phyloP scores from a whole-genome alignment of 257 asterid genomes.

The Anisodus acutangulus region DNA sequence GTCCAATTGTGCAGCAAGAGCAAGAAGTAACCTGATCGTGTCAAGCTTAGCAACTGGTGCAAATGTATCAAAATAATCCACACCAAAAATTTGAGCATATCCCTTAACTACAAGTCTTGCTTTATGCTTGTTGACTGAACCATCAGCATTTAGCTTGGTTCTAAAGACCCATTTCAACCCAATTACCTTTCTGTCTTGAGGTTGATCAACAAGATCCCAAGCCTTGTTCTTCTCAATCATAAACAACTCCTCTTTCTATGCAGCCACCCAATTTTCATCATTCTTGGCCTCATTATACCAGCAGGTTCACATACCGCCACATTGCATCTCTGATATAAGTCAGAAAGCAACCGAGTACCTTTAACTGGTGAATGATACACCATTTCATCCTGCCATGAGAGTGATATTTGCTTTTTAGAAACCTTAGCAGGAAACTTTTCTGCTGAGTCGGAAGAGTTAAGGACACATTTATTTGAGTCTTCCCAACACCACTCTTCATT shows the following conservation, averaged over 20 bases:
- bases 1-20: not conserved
- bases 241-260: no score
- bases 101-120: constrained; percentile 20
- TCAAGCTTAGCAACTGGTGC: no score
- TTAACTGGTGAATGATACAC: not conserved
- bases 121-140: constrained; percentile 29
- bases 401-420: not conserved
- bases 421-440: no score
- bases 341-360: constrained; percentile 1
- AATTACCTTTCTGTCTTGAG: not conserved
- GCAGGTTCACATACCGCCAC: constrained; percentile 18
- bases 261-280: not conserved
- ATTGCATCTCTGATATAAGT: not conserved
- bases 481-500: no score
- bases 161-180: constrained; percentile 27
- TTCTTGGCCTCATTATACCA: no score
- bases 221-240: no score
- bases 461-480: no score
- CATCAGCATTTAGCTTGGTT: not conserved
- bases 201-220: no score
- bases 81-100: constrained; percentile 27
- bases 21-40: no score
- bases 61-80: not conserved
- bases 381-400: no score
- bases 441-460: not conserved